Conservation (phyloP, 1,139 yeast genomes). For the Saccharomyces hybrid region DNA sequence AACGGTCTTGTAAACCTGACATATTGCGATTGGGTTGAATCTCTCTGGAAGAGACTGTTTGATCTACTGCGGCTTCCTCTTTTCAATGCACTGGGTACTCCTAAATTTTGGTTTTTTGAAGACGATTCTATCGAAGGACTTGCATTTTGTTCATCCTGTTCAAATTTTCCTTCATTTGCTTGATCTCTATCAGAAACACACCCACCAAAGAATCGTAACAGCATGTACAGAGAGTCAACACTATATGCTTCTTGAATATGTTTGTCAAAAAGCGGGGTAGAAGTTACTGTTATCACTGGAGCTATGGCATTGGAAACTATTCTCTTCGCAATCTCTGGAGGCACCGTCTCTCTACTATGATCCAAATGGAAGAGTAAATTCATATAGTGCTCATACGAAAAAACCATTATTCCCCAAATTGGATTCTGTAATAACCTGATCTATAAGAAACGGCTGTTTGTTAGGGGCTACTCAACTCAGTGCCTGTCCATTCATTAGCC, state of each 20-base stretch:
- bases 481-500: background rate
- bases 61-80: conserved; percentile 15
- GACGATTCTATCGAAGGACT: background rate
- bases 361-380: conserved; percentile 27
- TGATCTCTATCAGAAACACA: conserved; percentile 33
- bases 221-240: conserved; percentile 28
- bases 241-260: conserved; percentile 24
- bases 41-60: conserved; percentile 28
- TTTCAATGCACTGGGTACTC: background rate
- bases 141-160: background rate
- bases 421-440: background rate
- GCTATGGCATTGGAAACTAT: conserved; percentile 30
- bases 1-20: conserved; percentile 44
- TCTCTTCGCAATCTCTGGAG: conserved; percentile 29
- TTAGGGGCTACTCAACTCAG: background rate
- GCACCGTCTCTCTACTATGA: conserved; percentile 22
- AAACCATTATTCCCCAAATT: conserved; percentile 1
- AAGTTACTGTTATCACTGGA: conserved; percentile 30
- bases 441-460: background rate
- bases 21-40: conserved; percentile 29
- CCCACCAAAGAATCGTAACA: conserved; percentile 30
- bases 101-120: conserved; percentile 2
- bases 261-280: conserved; percentile 24
- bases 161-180: conserved; percentile 16
- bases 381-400: conserved; percentile 31